Evolutionary conservation across 1,284 basidiomycete genomes (phyloP).

Genomic region (Salmacisia buchloeana): DNA sequence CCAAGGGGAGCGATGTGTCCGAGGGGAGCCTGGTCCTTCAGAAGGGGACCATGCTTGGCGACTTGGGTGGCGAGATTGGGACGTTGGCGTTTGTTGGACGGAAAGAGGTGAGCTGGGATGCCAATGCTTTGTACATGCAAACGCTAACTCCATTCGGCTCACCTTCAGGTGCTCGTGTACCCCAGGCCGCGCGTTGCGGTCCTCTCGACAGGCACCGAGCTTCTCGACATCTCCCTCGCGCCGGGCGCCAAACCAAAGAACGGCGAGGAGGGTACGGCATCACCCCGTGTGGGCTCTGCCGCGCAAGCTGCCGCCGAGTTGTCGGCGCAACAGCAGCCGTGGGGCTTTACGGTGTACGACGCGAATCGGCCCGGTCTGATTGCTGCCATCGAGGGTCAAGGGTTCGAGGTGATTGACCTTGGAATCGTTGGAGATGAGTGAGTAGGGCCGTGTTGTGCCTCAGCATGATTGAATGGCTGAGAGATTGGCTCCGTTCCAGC

Average conservation of each 20-base stretch:
- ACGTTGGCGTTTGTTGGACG: constrained; percentile 72
- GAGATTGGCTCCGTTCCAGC: constrained; percentile 50
- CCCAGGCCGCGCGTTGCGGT: constrained; percentile 70
- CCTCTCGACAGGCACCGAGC: constrained; percentile 77
- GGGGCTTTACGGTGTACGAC: constrained; percentile 54
- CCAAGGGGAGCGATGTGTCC: constrained; percentile 67
- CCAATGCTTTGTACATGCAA: too few species aligned
- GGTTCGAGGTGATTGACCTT: constrained; percentile 71
- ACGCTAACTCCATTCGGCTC: neutral
- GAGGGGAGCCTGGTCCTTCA: constrained; percentile 65
- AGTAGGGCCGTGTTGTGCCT: constrained; percentile 18
- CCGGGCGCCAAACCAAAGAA: neutral
- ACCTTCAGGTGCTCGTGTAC: constrained; percentile 61
- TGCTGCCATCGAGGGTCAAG: constrained; percentile 65
- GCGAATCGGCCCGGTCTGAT: constrained; percentile 74
- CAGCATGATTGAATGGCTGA: neutral
- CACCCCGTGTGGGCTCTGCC: constrained; percentile 57
- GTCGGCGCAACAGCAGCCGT: constrained; percentile 13
- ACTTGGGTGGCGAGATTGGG: constrained; percentile 76
- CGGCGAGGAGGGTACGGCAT: neutral
- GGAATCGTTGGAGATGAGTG: constrained; percentile 73
- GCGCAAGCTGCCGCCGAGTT: constrained; percentile 59
- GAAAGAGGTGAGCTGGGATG: constrained; percentile 57
- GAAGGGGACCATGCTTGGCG: constrained; percentile 61
- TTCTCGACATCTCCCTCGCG: constrained; percentile 61